phyloP scores from a whole-genome alignment of 331 rosid species.

The Spiraea crenata region DNA sequence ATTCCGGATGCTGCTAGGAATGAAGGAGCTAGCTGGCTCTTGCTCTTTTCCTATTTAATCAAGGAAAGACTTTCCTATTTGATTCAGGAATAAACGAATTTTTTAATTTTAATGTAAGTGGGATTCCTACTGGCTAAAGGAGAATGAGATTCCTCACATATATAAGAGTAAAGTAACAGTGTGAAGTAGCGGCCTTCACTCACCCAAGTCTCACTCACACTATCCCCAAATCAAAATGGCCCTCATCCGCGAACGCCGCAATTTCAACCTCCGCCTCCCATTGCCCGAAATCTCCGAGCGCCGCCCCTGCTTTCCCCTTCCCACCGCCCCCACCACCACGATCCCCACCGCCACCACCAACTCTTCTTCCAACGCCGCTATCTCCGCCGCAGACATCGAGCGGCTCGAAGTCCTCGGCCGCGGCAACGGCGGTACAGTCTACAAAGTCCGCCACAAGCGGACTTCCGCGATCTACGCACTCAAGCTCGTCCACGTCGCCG shows the following conservation, averaged over 20 bases:
- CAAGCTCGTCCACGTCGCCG: constrained; percentile 47
- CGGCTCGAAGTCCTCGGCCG: constrained; percentile 73
- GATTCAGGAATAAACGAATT: no score
- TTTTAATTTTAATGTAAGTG: no score
- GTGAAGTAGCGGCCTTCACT: no score
- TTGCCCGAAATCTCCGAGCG: constrained; percentile 61
- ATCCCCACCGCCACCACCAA: constrained; percentile 3
- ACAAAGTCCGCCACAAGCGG: constrained; percentile 72
- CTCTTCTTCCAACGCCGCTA: constrained; percentile 13
- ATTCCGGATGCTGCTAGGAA: no score
- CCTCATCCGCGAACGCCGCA: constrained; percentile 73
- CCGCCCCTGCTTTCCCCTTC: constrained; percentile 63
- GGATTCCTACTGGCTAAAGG: no score
- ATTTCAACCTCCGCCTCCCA: constrained; percentile 75
- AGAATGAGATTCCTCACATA: no score
- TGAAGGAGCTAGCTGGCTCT: no score
- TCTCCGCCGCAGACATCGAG: constrained; percentile 55
- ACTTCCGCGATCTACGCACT: constrained; percentile 57
- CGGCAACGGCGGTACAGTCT: constrained; percentile 90
- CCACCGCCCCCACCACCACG: constrained; percentile 9
- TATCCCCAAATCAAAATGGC: constrained; percentile 44
- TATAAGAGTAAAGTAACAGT: no score
- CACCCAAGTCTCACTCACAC: neutral
- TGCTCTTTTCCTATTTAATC: no score
- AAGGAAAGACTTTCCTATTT: no score